Base-by-base conservation (phyloP, 169 alveolate genomes). In the Perkinsus chesapeaki region DNA sequence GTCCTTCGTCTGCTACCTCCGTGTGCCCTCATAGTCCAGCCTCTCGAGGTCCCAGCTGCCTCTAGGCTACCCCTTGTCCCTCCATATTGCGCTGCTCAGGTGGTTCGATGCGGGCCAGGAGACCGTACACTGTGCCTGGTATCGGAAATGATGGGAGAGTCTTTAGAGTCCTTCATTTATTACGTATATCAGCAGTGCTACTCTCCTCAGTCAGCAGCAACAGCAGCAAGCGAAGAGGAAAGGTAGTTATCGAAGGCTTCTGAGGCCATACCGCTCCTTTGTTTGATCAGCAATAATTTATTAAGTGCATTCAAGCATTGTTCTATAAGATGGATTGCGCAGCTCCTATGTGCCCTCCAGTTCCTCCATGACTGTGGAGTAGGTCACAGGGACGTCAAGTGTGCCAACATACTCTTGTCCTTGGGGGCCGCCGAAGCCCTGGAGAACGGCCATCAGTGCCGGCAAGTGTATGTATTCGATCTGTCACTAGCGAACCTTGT, bases 331-430 rank as follows among this genome's bases (percentile, higher is more conserved):
- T 60, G 82, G 82, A 60, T 60, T 0, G 82, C 82, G 7, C 82
- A 60, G 23, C 82, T 60, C 82, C 82, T 60, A 7, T 60, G 82
- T 23, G 82, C 82, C 23, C 31, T 60, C 7, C 82, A 60, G 23
- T 60, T 60, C 82, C 82, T 60, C 82, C 82, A 60, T 23, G 82
- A 60, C 82, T 60, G 82, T 60, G 82, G 82, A 60, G 82, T 60
- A 0, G 82, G 82, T 34, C 82, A 60, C 27, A 27, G 82, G 1
- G 82, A 60, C 31, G 82, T 60, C 36, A 60, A 60, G 27, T 60
- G 82, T 16, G 82, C 82, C 31, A 60, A 60, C 27, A 60, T 60
- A 1, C 82, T 60, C 27, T 34, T 60, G 31, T 34, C 82, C 3
- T 0, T 60, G 27, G 82, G 82, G 3, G 82, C 82, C 27, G 82